Base-by-base conservation (phyloP, 805 yeast species). In the Yamadazyma tumulicola region DNA sequence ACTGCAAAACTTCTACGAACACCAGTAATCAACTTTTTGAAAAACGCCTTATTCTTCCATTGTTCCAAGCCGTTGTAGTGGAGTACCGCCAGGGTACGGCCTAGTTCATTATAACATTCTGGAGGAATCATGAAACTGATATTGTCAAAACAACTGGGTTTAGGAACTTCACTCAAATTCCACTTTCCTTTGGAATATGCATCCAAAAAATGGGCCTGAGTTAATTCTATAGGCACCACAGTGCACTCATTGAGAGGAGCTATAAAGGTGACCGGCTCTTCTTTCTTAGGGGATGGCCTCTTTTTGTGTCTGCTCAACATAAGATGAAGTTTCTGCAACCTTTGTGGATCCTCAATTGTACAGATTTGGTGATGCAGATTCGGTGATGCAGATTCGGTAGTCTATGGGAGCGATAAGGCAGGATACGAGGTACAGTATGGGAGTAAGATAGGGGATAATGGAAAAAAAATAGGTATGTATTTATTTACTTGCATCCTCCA, bases 101-200 rank as follows among this genome's bases (percentile, higher is more conserved):
- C 41, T 1, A 55, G 44, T 46, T 82, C 88, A 29, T 69, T 56
- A 44, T 68, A 68, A 29, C 75, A 64, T 15, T 69, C 76, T 0
- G 91, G 91, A 0, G 89, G 78, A 19, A 67, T 63, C 59, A 81
- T 61, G 34, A 76, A 58, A 2, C 75, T 75, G 4, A 57, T 52
- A 15, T 41, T 41, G 14, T 61, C 50, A 37, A 77, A 65, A 42
- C 80, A 73, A 0, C 70, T 56, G 0, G 91, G 91, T 33, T 77
- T 61, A 2, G 71, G 67, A 3, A 79, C 71, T 13, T 59, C 60
- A 0, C 81, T 74, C 6, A 79, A 49, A 38, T 77, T 76, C 74
- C 76, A 68, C 43, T 69, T 72, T 3, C 79, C 81, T 42, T 59
- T 57, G 1, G 69, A 70, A 47, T 79, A 79, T 1, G 69, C 68